Evolutionary conservation across 768 basidiomycete species (phyloP), one percentile per base, ranked within the genome.

Genomic region (Auricularia heimuer): DNA sequence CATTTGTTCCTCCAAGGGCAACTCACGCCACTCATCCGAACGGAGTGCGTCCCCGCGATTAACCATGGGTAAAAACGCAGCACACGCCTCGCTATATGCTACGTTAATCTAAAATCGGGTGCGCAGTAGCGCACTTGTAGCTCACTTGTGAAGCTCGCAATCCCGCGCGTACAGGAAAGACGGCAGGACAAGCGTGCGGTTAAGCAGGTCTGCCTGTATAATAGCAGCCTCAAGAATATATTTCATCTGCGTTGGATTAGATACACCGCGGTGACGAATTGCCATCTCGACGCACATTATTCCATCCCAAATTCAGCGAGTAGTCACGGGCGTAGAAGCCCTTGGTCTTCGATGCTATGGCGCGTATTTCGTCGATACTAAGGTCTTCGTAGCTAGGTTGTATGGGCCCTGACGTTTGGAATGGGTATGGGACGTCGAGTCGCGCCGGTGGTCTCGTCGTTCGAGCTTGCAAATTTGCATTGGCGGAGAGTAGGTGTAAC

Each of bases 151-250:
- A 36, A 61, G 39, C 61, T 66, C 67, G 63, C 67, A 68, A 12
- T 42, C 51, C 11, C 67, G 44, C 8, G 63, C 66, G 44, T 68
- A 68, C 3, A 68, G 66, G 39, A 65, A 68, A 18, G 61, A 61
- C 3, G 67, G 67, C 4, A 68, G 51, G n/a, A 68, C 63, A n/a
- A 66, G 37, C 10, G 67, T 68, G 3, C 67, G 62, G 62, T 68
- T 66, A 3, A 68, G 65, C 24, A 68, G 63, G 4, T 51, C 24
- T 4, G 63, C 65, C 36, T 68, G 65, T 8, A 61, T 21, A 4
- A 66, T 29, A 29, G 51, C 36, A 7, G 54, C 47, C 54, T 68
- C 67, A 39, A 68, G 67, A n/a, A 68, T 68, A 35, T 68, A 68
- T 54, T 62, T 62, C 62, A 68, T 66, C 67, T 68, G 54, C 12